These are phyloP conservation scores for Hypoxylon cercidicola DNA, from an alignment of 495 filamentous ascomycete species.

Conservation along the genomic window DNA sequence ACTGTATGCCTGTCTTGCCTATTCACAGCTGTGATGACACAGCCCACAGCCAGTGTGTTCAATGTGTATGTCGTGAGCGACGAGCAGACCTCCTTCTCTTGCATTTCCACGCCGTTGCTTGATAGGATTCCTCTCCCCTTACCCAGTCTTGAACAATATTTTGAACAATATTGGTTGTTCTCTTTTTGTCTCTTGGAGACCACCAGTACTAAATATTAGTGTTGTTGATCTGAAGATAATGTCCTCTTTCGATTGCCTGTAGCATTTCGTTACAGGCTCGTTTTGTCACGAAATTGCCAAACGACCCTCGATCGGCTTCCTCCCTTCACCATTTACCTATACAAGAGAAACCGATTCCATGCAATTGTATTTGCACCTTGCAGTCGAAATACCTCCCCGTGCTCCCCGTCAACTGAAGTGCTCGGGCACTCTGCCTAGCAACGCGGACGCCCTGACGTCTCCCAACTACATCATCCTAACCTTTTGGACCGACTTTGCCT, in stretches of 20 bases:
- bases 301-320: slow-evolving; percentile 6
- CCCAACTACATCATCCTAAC: too few relatives aligned
- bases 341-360: neutral
- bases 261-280: slow-evolving; percentile 18
- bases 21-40: slow-evolving; percentile 34
- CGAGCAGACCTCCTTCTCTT: slow-evolving; percentile 36
- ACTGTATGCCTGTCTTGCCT: slow-evolving; percentile 13
- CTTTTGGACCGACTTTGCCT: too few relatives aligned
- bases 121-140: too few relatives aligned
- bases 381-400: neutral
- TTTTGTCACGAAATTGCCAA: slow-evolving; percentile 20
- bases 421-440: neutral
- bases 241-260: slow-evolving; percentile 12
- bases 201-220: neutral
- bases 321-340: neutral
- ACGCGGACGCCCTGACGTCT: neutral
- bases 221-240: slow-evolving; percentile 9
- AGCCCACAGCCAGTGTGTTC: slow-evolving; percentile 20
- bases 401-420: neutral
- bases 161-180: slow-evolving; percentile 3
- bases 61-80: slow-evolving; percentile 25
- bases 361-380: slow-evolving; percentile 3
- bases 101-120: slow-evolving; percentile 23
- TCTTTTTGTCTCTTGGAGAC: slow-evolving; percentile 1
- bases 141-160: too few relatives aligned